Percentiles rank a stretch among this genome's conserved stretches.
These are phyloP conservation scores for Arxiozyma slooffiae DNA, from an alignment of 1,139 yeast genomes.

Conservation along the genomic window DNA sequence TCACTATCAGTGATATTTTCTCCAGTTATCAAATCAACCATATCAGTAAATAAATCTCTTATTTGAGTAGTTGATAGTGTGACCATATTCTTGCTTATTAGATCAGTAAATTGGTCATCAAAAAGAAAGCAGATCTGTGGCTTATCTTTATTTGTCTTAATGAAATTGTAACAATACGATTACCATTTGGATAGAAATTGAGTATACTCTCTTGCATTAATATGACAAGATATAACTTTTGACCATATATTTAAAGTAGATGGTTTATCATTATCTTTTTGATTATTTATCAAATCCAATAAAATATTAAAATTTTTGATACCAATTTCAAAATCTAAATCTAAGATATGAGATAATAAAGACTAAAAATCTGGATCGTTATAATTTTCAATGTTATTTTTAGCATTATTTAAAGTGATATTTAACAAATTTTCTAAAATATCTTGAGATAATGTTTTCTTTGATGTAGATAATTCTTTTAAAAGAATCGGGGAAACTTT, in stretches of 20 bases:
- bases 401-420: slow-evolving; percentile 14
- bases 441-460: slow-evolving; percentile 40
- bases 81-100: slow-evolving; percentile 36
- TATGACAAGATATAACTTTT: slow-evolving; percentile 40
- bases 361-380: slow-evolving; percentile 32
- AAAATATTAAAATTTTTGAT: slow-evolving; percentile 32
- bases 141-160: slow-evolving; percentile 9
- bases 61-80: slow-evolving; percentile 44
- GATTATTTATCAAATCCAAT: slow-evolving; percentile 22
- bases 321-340: slow-evolving; percentile 45
- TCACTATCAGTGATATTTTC: slow-evolving; percentile 3
- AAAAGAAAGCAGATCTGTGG: slow-evolving; percentile 24
- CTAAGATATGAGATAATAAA: slow-evolving; percentile 37
- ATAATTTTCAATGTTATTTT: slow-evolving; percentile 11
- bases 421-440: slow-evolving; percentile 36
- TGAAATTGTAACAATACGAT: slow-evolving; percentile 24
- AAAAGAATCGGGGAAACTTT: slow-evolving; percentile 36
- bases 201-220: slow-evolving; percentile 50
- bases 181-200: slow-evolving; percentile 45
- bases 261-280: slow-evolving; percentile 12
- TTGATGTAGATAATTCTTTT: slow-evolving; percentile 33
- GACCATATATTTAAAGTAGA: slow-evolving; percentile 28
- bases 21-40: slow-evolving; percentile 10
- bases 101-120: slow-evolving; percentile 27
- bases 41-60: slow-evolving; percentile 9